Base-by-base conservation (phyloP, 257 asterid genomes). In the Osmanthus fragrans region DNA sequence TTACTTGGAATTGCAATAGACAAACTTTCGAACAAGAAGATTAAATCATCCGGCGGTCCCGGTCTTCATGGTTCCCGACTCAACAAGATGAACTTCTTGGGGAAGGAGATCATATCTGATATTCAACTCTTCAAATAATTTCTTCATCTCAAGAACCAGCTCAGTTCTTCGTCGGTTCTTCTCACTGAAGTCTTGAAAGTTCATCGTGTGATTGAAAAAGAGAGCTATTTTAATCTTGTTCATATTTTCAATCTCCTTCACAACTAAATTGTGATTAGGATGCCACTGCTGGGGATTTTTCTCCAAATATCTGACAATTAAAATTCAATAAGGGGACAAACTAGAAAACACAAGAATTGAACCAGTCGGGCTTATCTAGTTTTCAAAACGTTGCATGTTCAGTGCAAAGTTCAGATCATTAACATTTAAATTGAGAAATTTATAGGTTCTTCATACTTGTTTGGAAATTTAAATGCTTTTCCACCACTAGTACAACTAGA, bases 141-240 rank as follows among this genome's bases (percentile, higher is more conserved):
- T 86, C 93, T 94, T 94, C 88, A 91, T 81, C 88, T 92, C 97
- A 19, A 91, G 86, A 74, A 92, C 90, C 51, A 94, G 83, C 63
- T 82, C 91, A 13, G 92, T 83, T 82, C 88, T 87, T 16, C 97
- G 88, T 76, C 82, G 80, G 87, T 33, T 88, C 88, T 75, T 92
- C 88, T 92, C 97, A 9, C 81, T 78, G 25, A 11, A 86, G 79
- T 94, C 81, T 78, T 94, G 98, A 74, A 92, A 94, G 87, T 94
- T 92, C 92, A 94, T 92, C 1, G 94, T 94, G 77, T 92, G 97
- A 45, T 85, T 92, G 85, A 92, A 87, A 47, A 32, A 86, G 66
- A 94, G 69, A 51, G 78, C 93, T 94, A 94, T 92, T 85, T 90
- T 92, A 34, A 94, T 85, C 89, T 94, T 92, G 92, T 94, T 92